Conservation (phyloP, 345 rosid genomes). For the Garcia nutans region DNA sequence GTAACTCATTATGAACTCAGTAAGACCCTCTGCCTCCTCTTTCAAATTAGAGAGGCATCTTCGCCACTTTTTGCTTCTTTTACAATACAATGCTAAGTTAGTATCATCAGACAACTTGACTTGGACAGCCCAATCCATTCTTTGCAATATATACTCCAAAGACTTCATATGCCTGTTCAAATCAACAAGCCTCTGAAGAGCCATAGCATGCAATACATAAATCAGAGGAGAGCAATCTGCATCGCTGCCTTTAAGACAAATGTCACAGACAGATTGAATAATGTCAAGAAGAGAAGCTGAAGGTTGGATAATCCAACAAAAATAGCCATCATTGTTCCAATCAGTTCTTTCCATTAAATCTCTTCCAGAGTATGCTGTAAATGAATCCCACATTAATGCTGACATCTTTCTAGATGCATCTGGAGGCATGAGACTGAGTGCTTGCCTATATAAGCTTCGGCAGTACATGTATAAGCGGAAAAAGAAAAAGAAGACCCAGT, state of each 20-base stretch:
- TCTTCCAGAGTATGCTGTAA: constrained; percentile 51
- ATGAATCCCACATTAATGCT: constrained; percentile 44
- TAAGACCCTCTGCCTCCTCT: constrained; percentile 70
- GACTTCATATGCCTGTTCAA: constrained; percentile 72
- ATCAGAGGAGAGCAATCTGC: constrained; percentile 52
- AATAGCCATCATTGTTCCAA: constrained; percentile 66
- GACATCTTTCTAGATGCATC: constrained; percentile 53
- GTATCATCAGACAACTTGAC: constrained; percentile 43
- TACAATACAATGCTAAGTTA: constrained; percentile 20
- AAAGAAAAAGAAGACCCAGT: constrained; percentile 65
- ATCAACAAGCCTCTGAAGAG: constrained; percentile 85
- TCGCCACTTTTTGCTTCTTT: constrained; percentile 44
- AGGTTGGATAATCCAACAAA: constrained; percentile 64
- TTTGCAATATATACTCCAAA: constrained; percentile 56
- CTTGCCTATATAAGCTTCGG: constrained; percentile 70
- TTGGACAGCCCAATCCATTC: constrained; percentile 37
- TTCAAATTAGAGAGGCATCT: constrained; percentile 45
- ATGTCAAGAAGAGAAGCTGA: constrained; percentile 64
- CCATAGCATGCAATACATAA: constrained; percentile 54
- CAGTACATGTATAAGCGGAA: constrained; percentile 66
- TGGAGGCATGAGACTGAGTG: constrained; percentile 66
- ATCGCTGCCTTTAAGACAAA: constrained; percentile 42
- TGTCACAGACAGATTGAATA: constrained; percentile 48
- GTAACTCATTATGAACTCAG: constrained; percentile 52
- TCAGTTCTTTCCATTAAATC: constrained; percentile 63